Evolutionary conservation across 257 asterid species (phyloP), one percentile per base, ranked within the genome.

Genomic region (Plantago ovata): DNA sequence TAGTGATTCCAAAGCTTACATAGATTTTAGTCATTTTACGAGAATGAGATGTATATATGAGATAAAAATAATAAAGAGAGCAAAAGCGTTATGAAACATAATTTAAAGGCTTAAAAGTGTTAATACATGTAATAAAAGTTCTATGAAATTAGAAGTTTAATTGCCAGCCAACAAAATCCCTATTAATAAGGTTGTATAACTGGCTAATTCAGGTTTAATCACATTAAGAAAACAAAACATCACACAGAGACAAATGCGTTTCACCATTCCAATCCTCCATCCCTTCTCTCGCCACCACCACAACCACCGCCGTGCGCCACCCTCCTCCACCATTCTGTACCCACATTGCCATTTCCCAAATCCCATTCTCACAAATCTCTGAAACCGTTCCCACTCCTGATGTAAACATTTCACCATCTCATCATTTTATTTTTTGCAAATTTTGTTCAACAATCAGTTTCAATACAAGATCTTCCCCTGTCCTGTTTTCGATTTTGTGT

Each of bases 111-210:
- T 8, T 28, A 3, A 1, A n/a, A 28, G 4, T 28, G 36, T 28
- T 6, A 28, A 28, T 28, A 28, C 36, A 28, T 28, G 36, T 28
- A 28, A 28, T 28, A 28, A 2, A 28, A 28, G 4, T 28, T 6
- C 8, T n/a, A 16, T 22, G 11, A 13, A 9, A 20, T 48, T 50
- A 50, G 56, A 16, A 50, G 9, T 50, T 50, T 3, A 13, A 50
- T 13, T n/a, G 38, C 32, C 15, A 36, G 16, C 47, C 47, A 55
- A 62, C 63, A 55, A 41, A 56, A 55, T 50, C 61, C 80, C 78
- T 71, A 58, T 71, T 60, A 69, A 68, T 78, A 66, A 68, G 84
- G 79, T 62, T 65, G 78, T 61, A 28, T 28, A 74, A 71, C 69
- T 50, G 65, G 56, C 58, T 19, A 38, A 7, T 41, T 39, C 60